These are phyloP conservation scores for Didymella pinodella DNA, from an alignment of 2,329 filamentous ascomycete genomes.

Conservation along the genomic window DNA sequence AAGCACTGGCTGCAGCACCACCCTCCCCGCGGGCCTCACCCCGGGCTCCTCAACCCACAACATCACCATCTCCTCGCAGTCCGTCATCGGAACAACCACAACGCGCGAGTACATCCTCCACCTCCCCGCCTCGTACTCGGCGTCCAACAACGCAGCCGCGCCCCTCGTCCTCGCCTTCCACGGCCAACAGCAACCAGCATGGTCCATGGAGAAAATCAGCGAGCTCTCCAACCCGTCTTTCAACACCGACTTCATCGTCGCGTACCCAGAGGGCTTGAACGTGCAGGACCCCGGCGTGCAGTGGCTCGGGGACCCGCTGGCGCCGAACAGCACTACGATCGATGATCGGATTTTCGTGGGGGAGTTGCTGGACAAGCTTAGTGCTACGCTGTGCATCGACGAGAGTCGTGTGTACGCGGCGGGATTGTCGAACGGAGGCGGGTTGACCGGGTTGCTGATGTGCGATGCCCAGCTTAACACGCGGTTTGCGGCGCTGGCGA, in stretches of 20 bases:
- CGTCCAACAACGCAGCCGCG: constrained; percentile 23
- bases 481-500: constrained; percentile 58
- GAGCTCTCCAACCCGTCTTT: constrained; percentile 30
- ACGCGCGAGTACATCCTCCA: constrained; percentile 30
- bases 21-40: constrained; percentile 21
- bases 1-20: constrained; percentile 27
- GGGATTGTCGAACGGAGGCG: constrained; percentile 64
- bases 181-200: constrained; percentile 30
- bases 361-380: constrained; percentile 52
- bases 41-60: constrained; percentile 31
- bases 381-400: constrained; percentile 55
- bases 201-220: constrained; percentile 32
- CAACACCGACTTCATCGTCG: constrained; percentile 30
- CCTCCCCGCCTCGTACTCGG: constrained; percentile 25
- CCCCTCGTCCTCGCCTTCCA: constrained; percentile 34
- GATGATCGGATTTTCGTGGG: constrained; percentile 56
- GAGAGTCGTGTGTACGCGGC: constrained; percentile 53
- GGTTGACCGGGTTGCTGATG: constrained; percentile 56
- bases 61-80: constrained; percentile 29
- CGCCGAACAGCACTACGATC: constrained; percentile 39
- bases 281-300: constrained; percentile 30
- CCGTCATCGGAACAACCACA: constrained; percentile 25
- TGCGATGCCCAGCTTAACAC: constrained; percentile 52
- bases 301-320: constrained; percentile 55
- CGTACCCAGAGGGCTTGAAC: constrained; percentile 34